Evolutionary conservation across 1,139 yeast genomes (phyloP), one percentile per base, ranked within the genome.

Genomic region (Entelexis sorbosivorans): DNA sequence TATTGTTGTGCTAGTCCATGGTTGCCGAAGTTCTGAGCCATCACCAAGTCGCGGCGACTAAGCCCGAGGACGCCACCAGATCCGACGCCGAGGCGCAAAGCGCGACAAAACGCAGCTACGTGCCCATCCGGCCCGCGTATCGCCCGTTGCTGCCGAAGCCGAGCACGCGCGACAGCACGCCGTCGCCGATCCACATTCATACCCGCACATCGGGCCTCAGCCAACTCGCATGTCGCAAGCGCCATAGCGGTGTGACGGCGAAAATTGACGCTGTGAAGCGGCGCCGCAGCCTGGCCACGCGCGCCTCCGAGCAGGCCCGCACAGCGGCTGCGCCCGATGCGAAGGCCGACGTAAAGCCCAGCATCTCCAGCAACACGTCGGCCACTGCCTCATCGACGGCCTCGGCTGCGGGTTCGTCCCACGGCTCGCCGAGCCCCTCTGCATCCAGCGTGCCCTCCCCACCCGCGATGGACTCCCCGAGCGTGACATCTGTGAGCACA

Each of bases 131-230:
- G 39, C 69, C 70, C 8, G 63, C 67, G 10, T 63, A 65, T 50
- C 61, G 70, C 22, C 70, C 70, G 28, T 53, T 67, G 49, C 58
- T 67, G 48, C 69, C 70, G 32, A 66, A 66, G 50, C 69, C 69
- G 17, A 43, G 28, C 20, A 33, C 50, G 10, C 46, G 46, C 6
- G 52, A 53, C n/a, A 46, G 49, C 34, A 29, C 52, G 39, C 46
- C 48, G 31, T 26, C 52, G 17, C 43, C 34, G 29, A 51, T 49
- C 19, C 52, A 49, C 36, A 51, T 53, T 34, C 54, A 51, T 33
- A 51, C 54, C 26, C 50, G 54, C 19, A 44, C 56, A 3, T 44
- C 47, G 29, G 45, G 45, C 11, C 28, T 31, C 22, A 43, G 50
- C 33, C 38, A 48, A 22, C 49, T 40, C 38, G 47, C 51, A 17